Evolutionary conservation across 768 basidiomycete species (phyloP).

Genomic region (Collybiopsis confluens): DNA sequence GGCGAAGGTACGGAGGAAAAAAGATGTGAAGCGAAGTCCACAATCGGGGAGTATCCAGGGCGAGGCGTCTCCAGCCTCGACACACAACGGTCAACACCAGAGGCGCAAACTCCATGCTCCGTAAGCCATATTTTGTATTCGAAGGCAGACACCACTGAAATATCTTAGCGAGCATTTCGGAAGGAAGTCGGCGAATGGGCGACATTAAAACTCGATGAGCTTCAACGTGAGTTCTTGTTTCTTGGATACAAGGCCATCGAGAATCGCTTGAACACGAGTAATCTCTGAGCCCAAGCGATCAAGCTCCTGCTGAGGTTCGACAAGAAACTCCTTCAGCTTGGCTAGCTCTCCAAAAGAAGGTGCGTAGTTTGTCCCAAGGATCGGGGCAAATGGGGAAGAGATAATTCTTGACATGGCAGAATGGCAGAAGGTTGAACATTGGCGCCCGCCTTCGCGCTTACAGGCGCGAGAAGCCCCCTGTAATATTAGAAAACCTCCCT

Average conservation of each 20-base stretch:
- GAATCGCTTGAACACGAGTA: neutral
- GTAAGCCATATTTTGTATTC: slow-evolving; percentile 11
- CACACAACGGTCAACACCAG: slow-evolving; percentile 21
- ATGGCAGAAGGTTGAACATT: too few relatives aligned
- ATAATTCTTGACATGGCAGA: too few relatives aligned
- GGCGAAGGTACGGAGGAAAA: neutral
- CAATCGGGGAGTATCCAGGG: slow-evolving; percentile 20
- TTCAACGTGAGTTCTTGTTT: slow-evolving; percentile 7
- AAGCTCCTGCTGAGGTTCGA: neutral
- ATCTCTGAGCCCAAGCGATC: neutral
- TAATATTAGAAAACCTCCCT: too few relatives aligned
- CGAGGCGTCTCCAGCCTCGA: slow-evolving; percentile 20
- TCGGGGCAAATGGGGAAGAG: neutral
- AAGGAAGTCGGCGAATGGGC: slow-evolving; percentile 18
- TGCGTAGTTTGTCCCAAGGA: neutral
- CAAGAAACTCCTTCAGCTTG: neutral
- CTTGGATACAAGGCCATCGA: neutral
- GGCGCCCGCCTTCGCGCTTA: too few relatives aligned
- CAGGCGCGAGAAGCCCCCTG: too few relatives aligned
- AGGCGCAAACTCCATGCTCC: slow-evolving; percentile 15
- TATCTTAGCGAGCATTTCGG: slow-evolving; percentile 21
- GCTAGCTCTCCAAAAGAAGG: neutral
- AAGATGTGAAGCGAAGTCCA: slow-evolving; percentile 20
- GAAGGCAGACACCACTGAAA: slow-evolving; percentile 22
- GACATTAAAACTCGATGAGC: slow-evolving; percentile 20